Base-by-base conservation (phyloP, 2,329 filamentous ascomycete species). In the Fusarium verrucosum region DNA sequence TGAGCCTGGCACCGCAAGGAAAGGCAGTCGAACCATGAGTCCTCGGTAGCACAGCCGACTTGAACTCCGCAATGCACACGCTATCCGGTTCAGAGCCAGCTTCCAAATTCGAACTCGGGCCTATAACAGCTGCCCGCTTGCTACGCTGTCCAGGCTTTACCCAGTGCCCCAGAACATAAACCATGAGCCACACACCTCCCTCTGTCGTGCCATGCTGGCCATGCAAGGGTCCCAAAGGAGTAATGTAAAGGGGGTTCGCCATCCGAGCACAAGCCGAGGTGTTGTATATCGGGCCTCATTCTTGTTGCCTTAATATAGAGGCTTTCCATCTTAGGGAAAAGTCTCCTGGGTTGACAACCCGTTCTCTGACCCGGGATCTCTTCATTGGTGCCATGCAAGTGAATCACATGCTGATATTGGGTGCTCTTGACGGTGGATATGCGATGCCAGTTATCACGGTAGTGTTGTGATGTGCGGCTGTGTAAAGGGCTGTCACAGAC, bases 301-400 rank as follows among this genome's bases (percentile, higher is more conserved):
- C 35, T 32, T 20, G 17, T 41, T 36, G 19, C 16, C 20, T 28
- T 22, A n/a, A n/a, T n/a, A 14, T 50, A 33, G 33, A 26, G 30
- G 32, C n/a, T 41, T 23, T 50, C 28, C 32, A 44, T 35, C 23
- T 50, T 41, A 47, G 42, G 47, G 20, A 10, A 54, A 43, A 42
- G 33, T 23, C 38, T 62, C 28, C 45, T 50, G 26, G 47, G 37
- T 42, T 28, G 36, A 35, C 26, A 35, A 50, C 35, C 38, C 43
- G 45, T 55, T 42, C 44, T 57, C 37, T 49, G 64, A 52, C 28
- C 51, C 35, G 38, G 38, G 42, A 30, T 60, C 41, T 56, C 42
- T 43, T 50, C 53, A 69, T 71, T 71, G 66, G 65, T 58, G 62
- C 65, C 69, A 61, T 57, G 52, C 62, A 52, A 55, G 62, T 69